Base-by-base conservation (phyloP, 805 yeast species). In the Candida stauntonica region DNA sequence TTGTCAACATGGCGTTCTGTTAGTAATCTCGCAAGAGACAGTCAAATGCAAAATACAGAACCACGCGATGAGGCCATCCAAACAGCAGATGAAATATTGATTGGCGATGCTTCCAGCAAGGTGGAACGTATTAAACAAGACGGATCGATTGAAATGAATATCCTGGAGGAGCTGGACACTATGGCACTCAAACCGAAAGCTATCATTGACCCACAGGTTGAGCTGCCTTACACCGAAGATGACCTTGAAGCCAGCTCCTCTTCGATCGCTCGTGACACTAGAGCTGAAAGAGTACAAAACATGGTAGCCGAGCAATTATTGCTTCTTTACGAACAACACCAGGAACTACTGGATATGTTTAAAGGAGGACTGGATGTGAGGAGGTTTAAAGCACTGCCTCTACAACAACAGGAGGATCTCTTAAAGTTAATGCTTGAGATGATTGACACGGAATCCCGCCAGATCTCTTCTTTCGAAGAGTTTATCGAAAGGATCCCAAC, bases 1-100 rank as follows among this genome's bases (percentile, higher is more conserved):
- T 42, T 63, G 5, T 57, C 57, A 5, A 51, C 64, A 2, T 62
- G 60, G 46, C 50, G 62, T 23, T 55, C 64, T 0, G 29, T 61
- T 24, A 44, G 51, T 5, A 46, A 56, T 6, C 26, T 54, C n/a
- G 36, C 50, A 3, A 13, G 16, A 9, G 17, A 19, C 30, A n/a
- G n/a, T n/a, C 15, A 29, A 9, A 18, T 8, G 3, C 16, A 28
- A 7, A 23, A 18, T 12, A 11, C 5, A 9, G 33, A 12, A 5
- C 23, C 16, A 16, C 7, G 24, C 9, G 28, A 26, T 26, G 28
- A 28, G 30, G 9, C 11, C 14, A 26, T 8, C 28, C n/a, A n/a
- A n/a, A n/a, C n/a, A n/a, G n/a, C n/a, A n/a, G n/a, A n/a, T n/a
- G n/a, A n/a, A n/a, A n/a, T n/a, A n/a, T n/a, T n/a, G n/a, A n/a